These are phyloP conservation scores for Colletotrichum sp. DNA, from an alignment of 2,329 filamentous ascomycete species.

Conservation along the genomic window DNA sequence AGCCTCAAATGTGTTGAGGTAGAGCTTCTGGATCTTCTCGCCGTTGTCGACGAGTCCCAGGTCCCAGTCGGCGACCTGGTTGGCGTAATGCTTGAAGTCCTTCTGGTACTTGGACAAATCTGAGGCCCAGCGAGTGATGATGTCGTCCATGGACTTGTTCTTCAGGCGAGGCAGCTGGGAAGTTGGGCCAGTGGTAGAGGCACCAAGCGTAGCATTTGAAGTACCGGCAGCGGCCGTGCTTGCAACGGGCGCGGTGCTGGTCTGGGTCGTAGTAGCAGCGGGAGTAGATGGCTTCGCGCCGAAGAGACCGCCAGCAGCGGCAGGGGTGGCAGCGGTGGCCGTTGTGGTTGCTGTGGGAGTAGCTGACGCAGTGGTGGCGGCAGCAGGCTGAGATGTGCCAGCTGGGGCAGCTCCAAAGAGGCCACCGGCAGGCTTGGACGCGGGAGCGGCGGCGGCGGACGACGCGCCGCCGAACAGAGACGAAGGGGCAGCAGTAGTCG, in stretches of 20 bases:
- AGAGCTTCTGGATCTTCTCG: constrained; percentile 93
- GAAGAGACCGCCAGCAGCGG: constrained; percentile 36
- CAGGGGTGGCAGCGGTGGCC: constrained; percentile 30
- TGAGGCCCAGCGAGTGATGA: constrained; percentile 94
- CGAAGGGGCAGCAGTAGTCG: constrained; percentile 28
- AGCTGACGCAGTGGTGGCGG: constrained; percentile 34
- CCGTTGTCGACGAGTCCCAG: constrained; percentile 90
- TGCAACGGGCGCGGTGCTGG: constrained; percentile 19
- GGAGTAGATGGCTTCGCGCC: constrained; percentile 37
- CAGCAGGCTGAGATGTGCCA: constrained; percentile 32
- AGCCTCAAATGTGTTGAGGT: constrained; percentile 89
- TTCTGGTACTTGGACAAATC: constrained; percentile 97
- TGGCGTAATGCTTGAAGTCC: constrained; percentile 90
- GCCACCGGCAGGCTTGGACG: constrained; percentile 34
- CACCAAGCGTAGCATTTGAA: constrained; percentile 55
- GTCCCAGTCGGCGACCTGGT: constrained; percentile 89
- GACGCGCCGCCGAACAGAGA: constrained; percentile 39
- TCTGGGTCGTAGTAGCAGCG: constrained; percentile 26
- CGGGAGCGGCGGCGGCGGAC: constrained; percentile 34
- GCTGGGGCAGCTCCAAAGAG: constrained; percentile 35
- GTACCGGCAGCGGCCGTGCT: constrained; percentile 24
- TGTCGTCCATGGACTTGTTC: constrained; percentile 99
- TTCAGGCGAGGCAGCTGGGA: constrained; percentile 90
- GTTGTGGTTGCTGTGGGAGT: constrained; percentile 29
- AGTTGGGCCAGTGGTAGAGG: constrained; percentile 79